These are phyloP conservation scores for Ophiostoma populinum DNA, from an alignment of 2,329 filamentous ascomycete genomes.

Conservation along the genomic window DNA sequence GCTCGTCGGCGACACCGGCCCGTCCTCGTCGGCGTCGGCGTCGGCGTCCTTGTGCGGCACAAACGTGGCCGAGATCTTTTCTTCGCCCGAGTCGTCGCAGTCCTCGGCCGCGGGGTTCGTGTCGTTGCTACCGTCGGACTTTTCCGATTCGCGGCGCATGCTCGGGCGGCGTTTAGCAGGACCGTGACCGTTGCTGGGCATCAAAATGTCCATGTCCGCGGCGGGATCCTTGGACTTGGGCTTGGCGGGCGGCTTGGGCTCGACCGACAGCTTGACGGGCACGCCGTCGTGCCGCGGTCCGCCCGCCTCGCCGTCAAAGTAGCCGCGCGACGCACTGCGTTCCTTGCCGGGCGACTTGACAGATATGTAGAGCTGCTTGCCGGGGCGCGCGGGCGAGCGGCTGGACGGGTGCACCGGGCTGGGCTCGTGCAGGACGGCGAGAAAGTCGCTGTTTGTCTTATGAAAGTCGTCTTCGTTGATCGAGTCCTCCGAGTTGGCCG, in stretches of 20 bases:
- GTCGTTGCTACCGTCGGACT: constrained; percentile 18
- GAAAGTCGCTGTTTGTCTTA: constrained; percentile 6
- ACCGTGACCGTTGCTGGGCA: too few species aligned
- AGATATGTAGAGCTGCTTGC: constrained; percentile 7
- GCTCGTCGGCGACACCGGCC: constrained; percentile 11
- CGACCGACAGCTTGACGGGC: not conserved
- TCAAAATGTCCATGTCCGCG: too few species aligned
- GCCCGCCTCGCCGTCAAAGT: not conserved
- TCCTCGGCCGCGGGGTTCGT: constrained; percentile 25
- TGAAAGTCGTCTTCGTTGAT: constrained; percentile 6
- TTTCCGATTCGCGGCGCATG: constrained; percentile 20
- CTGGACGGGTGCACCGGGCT: constrained; percentile 1
- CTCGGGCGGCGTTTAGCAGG: constrained; percentile 9
- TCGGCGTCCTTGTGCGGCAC: constrained; percentile 65
- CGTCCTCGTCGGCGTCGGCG: constrained; percentile 28
- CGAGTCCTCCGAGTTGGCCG: constrained; percentile 4
- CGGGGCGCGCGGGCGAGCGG: not conserved
- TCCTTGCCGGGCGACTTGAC: constrained; percentile 6
- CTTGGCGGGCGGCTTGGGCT: too few species aligned
- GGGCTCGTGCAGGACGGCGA: constrained; percentile 8
- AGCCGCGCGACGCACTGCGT: not conserved
- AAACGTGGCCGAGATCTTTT: constrained; percentile 77
- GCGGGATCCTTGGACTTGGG: too few species aligned
- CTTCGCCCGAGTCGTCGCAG: constrained; percentile 51
- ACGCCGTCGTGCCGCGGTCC: not conserved